Conservation (phyloP, 495 filamentous ascomycete species). For the Neurospora tetraspora region DNA sequence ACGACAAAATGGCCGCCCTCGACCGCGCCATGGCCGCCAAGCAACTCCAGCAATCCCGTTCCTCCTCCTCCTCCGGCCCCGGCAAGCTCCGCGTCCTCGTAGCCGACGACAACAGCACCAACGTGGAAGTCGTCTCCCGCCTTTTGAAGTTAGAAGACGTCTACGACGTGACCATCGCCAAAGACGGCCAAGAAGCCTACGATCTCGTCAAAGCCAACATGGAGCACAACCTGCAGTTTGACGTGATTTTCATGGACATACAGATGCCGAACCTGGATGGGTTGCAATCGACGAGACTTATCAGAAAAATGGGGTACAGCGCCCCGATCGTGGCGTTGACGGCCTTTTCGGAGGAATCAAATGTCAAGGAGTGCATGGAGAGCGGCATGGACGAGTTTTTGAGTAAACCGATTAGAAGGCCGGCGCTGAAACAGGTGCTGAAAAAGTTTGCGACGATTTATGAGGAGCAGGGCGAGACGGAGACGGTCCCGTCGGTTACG, state of each 20-base stretch:
- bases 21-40: constrained; percentile 44
- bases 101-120: constrained; percentile 91
- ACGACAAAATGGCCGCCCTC: constrained; percentile 32
- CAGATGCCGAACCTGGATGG: constrained; percentile 93
- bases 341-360: constrained; percentile 83
- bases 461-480: constrained; percentile 39
- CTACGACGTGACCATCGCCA: constrained; percentile 67
- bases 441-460: constrained; percentile 50
- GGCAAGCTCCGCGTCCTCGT: constrained; percentile 75
- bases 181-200: constrained; percentile 83
- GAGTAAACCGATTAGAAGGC: constrained; percentile 74
- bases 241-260: constrained; percentile 91
- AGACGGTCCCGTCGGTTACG: constrained; percentile 14
- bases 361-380: constrained; percentile 75
- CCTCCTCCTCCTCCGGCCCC: constrained; percentile 24
- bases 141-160: constrained; percentile 47
- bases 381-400: constrained; percentile 65
- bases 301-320: constrained; percentile 75
- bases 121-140: constrained; percentile 74
- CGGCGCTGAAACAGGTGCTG: constrained; percentile 75
- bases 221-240: constrained; percentile 59
- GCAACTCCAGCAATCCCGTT: background rate
- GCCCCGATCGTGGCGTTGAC: constrained; percentile 87
- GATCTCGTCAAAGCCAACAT: constrained; percentile 77
- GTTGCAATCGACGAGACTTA: constrained; percentile 76